A percentile compares a stretch with the other conserved stretches of the same genome.
These are phyloP conservation scores for Fusarium devonianum DNA, from an alignment of 2,329 filamentous ascomycete species.

Conservation along the genomic window DNA sequence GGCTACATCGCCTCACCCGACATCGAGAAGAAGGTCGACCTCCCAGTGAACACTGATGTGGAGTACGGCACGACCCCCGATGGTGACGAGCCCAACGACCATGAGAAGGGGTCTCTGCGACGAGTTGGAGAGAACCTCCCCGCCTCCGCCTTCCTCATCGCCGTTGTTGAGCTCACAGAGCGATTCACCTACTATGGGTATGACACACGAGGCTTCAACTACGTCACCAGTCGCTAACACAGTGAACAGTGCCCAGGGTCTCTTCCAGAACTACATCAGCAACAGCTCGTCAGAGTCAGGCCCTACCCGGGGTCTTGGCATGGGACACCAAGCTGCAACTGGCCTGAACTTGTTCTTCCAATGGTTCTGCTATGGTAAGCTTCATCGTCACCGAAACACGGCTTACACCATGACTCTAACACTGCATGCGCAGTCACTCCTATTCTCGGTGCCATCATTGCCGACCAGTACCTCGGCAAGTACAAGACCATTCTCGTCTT, in stretches of 20 bases:
- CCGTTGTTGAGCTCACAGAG: conserved; percentile 62
- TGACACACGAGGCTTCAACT: background rate
- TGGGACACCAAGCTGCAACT: conserved; percentile 63
- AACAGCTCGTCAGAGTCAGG: conserved; percentile 42
- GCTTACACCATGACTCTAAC: background rate
- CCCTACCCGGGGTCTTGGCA: conserved; percentile 62
- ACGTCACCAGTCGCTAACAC: background rate
- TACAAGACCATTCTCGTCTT: conserved; percentile 69
- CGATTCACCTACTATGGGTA: conserved; percentile 64
- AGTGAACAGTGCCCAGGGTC: conserved; percentile 51
- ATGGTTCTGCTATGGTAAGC: conserved; percentile 54
- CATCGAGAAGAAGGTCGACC: conserved; percentile 30
- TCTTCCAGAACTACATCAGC: conserved; percentile 64
- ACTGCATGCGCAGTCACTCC: conserved; percentile 43
- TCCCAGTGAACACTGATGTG: conserved; percentile 19
- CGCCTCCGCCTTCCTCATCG: conserved; percentile 62
- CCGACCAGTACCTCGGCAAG: conserved; percentile 65
- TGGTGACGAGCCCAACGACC: conserved; percentile 60
- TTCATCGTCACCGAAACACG: background rate
- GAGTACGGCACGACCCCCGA: conserved; percentile 49
- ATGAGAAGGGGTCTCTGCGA: conserved; percentile 58
- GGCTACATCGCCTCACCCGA: conserved; percentile 37
- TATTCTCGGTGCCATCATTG: conserved; percentile 61
- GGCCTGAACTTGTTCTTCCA: conserved; percentile 64
- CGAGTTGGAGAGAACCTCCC: conserved; percentile 64